A percentile compares a stretch with the other conserved stretches of the same genome.
These are phyloP conservation scores for Filosporella fistucella DNA, from an alignment of 495 filamentous ascomycete genomes.

Conservation along the genomic window DNA sequence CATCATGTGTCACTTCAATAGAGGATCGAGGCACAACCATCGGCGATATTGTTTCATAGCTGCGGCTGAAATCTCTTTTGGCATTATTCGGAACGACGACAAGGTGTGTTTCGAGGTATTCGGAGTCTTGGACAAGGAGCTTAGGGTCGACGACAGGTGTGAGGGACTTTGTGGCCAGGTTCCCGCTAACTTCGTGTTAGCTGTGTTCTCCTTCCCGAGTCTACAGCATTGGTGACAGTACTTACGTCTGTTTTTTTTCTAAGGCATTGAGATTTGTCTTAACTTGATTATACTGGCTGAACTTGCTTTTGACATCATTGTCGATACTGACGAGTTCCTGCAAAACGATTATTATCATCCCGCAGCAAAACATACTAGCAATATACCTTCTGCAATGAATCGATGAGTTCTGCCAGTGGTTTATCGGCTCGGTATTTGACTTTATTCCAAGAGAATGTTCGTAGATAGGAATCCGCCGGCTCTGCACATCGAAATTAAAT, in stretches of 20 bases:
- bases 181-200: slow-evolving; percentile 57
- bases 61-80: slow-evolving; percentile 80
- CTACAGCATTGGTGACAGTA: slow-evolving; percentile 1
- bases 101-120: slow-evolving; percentile 94
- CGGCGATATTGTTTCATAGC: slow-evolving; percentile 79
- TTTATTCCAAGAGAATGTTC: slow-evolving; percentile 91
- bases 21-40: slow-evolving; percentile 88
- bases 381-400: slow-evolving; percentile 83
- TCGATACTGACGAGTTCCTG: slow-evolving; percentile 85
- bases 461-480: slow-evolving; percentile 88
- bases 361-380: too few relatives aligned
- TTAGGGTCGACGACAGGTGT: slow-evolving; percentile 77
- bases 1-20: slow-evolving; percentile 68
- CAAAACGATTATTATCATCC: neutral
- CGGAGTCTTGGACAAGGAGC: slow-evolving; percentile 78
- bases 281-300: slow-evolving; percentile 84
- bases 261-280: slow-evolving; percentile 76
- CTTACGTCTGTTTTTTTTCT: slow-evolving; percentile 81
- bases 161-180: slow-evolving; percentile 90
- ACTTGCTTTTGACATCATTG: slow-evolving; percentile 90
- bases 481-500: slow-evolving; percentile 43
- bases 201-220: neutral
- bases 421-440: slow-evolving; percentile 93
- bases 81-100: slow-evolving; percentile 75
- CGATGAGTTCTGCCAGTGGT: slow-evolving; percentile 77